These are phyloP conservation scores for Yarrowia sp. DNA, from an alignment of 805 yeast species.

Conservation along the genomic window DNA sequence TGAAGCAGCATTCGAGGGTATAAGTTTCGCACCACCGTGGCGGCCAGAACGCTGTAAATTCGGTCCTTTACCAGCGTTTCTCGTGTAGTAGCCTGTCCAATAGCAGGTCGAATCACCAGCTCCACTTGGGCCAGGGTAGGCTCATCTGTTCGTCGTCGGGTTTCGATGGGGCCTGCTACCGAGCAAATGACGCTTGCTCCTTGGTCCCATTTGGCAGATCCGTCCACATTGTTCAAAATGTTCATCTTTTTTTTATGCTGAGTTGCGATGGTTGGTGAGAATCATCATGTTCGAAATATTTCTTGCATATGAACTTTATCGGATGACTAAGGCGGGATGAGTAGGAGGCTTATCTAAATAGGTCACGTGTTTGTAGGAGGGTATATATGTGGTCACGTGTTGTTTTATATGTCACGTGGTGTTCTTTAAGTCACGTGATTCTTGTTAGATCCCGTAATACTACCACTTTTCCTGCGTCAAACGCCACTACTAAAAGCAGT, in stretches of 20 bases:
- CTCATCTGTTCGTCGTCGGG: conserved; percentile 74
- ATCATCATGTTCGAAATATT: not conserved
- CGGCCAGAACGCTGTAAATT: conserved; percentile 56
- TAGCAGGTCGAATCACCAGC: conserved; percentile 70
- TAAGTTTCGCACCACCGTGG: conserved; percentile 55
- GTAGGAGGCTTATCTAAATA: too few species aligned
- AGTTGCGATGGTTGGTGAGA: not conserved
- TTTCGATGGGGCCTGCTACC: conserved; percentile 89
- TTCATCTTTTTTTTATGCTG: not conserved
- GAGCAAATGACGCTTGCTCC: conserved; percentile 65
- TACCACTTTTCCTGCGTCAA: not conserved
- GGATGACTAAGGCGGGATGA: not conserved
- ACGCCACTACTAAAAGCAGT: too few species aligned
- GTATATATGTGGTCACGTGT: too few species aligned
- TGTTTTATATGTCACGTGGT: too few species aligned
- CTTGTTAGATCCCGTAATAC: too few species aligned
- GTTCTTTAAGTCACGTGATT: not conserved
- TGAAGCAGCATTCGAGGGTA: conserved; percentile 81
- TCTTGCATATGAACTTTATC: conserved; percentile 5
- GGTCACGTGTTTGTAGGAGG: too few species aligned
- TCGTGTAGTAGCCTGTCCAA: conserved; percentile 68
- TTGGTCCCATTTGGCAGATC: conserved; percentile 61
- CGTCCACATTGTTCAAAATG: conserved; percentile 52
- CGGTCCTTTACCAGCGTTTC: conserved; percentile 76
- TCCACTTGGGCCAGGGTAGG: conserved; percentile 78